Base-by-base conservation (phyloP, 345 rosid genomes). In the Ailanthus altissimus region DNA sequence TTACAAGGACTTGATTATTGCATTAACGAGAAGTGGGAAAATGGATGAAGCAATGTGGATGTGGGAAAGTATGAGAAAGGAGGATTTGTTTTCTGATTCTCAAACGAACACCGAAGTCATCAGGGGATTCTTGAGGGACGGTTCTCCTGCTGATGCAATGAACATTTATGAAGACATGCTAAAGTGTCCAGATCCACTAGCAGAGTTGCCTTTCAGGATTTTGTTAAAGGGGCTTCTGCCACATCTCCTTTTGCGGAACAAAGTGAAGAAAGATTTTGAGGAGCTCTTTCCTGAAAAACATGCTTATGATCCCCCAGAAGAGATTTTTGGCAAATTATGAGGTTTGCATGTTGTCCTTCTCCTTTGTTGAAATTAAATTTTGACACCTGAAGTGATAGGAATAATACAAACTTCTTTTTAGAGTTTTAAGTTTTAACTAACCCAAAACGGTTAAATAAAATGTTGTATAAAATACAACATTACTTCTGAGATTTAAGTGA, bases 151-250 rank as follows among this genome's bases (percentile, higher is more conserved):
- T 0, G 98, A 92, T 86, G 97, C 99, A 25, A 90, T 93, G 97
- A 95, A 95, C 78, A 83, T 95, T 62, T 95, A 92, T 5, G 98
- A 95, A 79, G 97, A 93, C 89, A 95, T 95, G 98, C 80, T 92
- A 83, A 83, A 89, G 80, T 89, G 98, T 58, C 98, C 97, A 0
- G 98, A 95, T 71, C 99, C 99, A 3, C 97, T 98, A 0, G 97
- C 90, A 43, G 99, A 93, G 84, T 79, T 92, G 84, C 98, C 98
- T 0, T 95, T 95, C 82, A 90, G 97, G 83, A 87, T 92, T 83
- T 60, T 96, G 85, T 83, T 96, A 64, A 96, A 92, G 74, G 99
- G 98, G 26, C 98, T 96, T 72, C 73, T 92, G 14, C 97, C 98
- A 0, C 97, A 92, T 74, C 99, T 97, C 0, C 97, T 92, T 80